phyloP scores from a whole-genome alignment of 352 stramenopile species.

The Pythium guiyangense region DNA sequence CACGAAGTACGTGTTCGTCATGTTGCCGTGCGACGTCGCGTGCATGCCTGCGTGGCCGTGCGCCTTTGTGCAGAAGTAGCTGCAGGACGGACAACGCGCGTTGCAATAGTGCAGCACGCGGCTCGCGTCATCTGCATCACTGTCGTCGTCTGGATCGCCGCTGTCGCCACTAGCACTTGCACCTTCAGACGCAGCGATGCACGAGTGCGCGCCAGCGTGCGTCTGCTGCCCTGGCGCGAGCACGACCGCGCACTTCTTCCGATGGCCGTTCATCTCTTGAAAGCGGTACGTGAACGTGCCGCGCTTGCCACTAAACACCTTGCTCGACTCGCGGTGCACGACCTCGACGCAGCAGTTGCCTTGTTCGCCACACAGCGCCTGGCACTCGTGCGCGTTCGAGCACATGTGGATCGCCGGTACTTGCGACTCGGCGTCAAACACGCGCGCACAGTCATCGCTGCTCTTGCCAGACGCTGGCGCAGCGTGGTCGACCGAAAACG shows the following conservation, averaged over 20 bases:
- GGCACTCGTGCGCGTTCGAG: conserved; percentile 43
- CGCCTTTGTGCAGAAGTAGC: conserved; percentile 72
- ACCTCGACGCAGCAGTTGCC: too few relatives aligned
- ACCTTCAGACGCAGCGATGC: conserved; percentile 11
- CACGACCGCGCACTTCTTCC: conserved; percentile 21
- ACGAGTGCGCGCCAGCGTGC: conserved; percentile 46
- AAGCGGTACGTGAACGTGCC: too few relatives aligned
- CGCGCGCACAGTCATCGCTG: neutral
- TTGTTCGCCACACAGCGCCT: conserved; percentile 45
- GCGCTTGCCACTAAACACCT: too few relatives aligned
- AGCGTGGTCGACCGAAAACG: conserved; percentile 43
- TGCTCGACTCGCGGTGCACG: too few relatives aligned
- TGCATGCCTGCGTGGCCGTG: conserved; percentile 47
- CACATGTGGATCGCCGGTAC: conserved; percentile 62
- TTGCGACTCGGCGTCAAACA: conserved; percentile 37
- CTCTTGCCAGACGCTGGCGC: conserved; percentile 17
- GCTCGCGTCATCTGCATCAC: neutral
- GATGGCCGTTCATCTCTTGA: too few relatives aligned
- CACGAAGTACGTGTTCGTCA: conserved; percentile 73
- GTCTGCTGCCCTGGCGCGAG: conserved; percentile 35
- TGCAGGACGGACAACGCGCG: conserved; percentile 62
- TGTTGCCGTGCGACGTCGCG: conserved; percentile 74
- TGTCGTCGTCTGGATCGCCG: conserved; percentile 9
- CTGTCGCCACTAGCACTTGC: neutral
- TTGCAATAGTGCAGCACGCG: conserved; percentile 62